phyloP scores from a whole-genome alignment of 306 rosid genomes.

The Phaseolus lunatus region DNA sequence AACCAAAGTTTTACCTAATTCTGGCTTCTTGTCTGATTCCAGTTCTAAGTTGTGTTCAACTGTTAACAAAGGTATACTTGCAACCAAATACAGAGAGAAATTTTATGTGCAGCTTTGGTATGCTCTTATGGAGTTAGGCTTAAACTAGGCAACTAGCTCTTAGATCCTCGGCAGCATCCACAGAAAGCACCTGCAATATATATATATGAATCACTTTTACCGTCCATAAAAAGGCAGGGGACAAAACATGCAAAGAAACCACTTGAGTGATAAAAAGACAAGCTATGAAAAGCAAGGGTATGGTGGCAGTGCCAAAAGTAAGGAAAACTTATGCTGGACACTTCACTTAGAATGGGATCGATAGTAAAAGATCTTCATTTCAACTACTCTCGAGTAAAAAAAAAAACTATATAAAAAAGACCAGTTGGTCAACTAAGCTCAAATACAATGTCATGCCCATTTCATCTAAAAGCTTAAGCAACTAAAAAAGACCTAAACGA shows the following conservation, averaged over 20 bases:
- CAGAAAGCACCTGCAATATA: slow-evolving; percentile 30
- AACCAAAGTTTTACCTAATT: background rate
- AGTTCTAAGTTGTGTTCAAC: background rate
- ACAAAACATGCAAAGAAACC: background rate
- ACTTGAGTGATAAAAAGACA: background rate
- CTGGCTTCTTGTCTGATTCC: background rate
- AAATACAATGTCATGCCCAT: background rate
- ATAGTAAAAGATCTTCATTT: background rate
- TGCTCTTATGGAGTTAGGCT: background rate
- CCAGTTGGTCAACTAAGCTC: slow-evolving; percentile 8
- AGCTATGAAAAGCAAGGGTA: background rate
- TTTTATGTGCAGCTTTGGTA: slow-evolving; percentile 9
- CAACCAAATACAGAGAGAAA: slow-evolving; percentile 17
- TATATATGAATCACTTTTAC: slow-evolving; percentile 11
- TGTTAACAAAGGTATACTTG: background rate
- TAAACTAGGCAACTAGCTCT: background rate
- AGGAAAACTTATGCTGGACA: background rate
- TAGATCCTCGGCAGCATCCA: slow-evolving; percentile 5
- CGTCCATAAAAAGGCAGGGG: background rate
- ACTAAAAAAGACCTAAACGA: background rate
- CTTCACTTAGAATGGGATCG: background rate
- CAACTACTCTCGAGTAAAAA: background rate
- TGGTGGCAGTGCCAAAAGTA: background rate
- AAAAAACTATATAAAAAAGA: background rate
- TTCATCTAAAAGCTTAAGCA: background rate